A percentile compares a stretch with the other conserved stretches of the same genome.
phyloP scores from a whole-genome alignment of 768 basidiomycete species.

The Piloderma croceum region DNA sequence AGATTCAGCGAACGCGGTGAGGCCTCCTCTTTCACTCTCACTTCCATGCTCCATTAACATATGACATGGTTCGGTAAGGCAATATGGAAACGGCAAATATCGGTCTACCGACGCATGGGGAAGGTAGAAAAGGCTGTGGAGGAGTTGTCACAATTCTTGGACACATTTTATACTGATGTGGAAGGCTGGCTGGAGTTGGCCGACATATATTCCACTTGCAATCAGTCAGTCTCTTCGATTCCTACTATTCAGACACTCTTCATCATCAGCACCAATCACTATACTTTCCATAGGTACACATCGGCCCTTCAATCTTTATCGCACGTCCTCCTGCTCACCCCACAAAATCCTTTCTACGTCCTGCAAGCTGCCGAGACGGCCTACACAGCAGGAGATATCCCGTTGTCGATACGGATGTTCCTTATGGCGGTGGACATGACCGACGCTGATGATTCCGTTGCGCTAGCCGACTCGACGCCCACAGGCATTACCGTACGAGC shows the following conservation, averaged over 20 bases:
- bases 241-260: background rate
- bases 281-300: conserved; percentile 49
- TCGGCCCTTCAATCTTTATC: conserved; percentile 69
- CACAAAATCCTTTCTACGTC: conserved; percentile 81
- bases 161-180: conserved; percentile 83
- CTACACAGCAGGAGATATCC: conserved; percentile 70
- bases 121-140: conserved; percentile 61
- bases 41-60: background rate
- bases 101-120: conserved; percentile 59
- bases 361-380: conserved; percentile 88
- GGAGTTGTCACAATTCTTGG: conserved; percentile 67
- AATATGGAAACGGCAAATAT: conserved; percentile 77
- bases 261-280: background rate
- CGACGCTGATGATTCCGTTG: conserved; percentile 47
- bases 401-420: conserved; percentile 75
- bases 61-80: conserved; percentile 34
- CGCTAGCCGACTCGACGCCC: conserved; percentile 42
- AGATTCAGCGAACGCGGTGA: conserved; percentile 67
- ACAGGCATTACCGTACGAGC: conserved; percentile 58
- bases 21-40: conserved; percentile 17
- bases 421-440: conserved; percentile 77
- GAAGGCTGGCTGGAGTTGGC: conserved; percentile 88
- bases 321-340: conserved; percentile 75
- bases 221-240: conserved; percentile 52
- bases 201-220: conserved; percentile 68